phyloP scores from a whole-genome alignment of 805 yeast species.

The Candida alai region DNA sequence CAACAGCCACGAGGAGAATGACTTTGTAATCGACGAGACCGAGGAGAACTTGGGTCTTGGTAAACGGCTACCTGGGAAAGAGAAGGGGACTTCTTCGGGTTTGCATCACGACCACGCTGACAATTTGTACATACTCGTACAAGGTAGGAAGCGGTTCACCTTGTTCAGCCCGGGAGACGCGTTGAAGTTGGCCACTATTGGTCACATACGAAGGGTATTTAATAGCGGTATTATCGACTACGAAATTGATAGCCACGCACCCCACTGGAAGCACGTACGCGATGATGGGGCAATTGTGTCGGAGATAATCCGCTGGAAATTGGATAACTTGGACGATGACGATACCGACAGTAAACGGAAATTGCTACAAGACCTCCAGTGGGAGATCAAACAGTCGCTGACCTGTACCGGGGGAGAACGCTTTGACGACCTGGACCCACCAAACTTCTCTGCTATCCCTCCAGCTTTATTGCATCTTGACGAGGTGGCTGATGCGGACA shows the following conservation, averaged over 20 bases:
- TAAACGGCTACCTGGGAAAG: slow-evolving; percentile 48
- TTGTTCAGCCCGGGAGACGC: slow-evolving; percentile 64
- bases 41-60: slow-evolving; percentile 34
- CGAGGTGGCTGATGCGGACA: slow-evolving; percentile 35
- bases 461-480: slow-evolving; percentile 60
- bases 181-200: slow-evolving; percentile 56
- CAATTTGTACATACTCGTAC: slow-evolving; percentile 58
- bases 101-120: slow-evolving; percentile 81
- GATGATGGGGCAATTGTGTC: slow-evolving; percentile 59
- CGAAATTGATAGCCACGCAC: slow-evolving; percentile 48
- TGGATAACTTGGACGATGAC: slow-evolving; percentile 23
- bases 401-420: slow-evolving; percentile 7
- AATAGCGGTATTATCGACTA: slow-evolving; percentile 70
- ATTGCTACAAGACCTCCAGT: slow-evolving; percentile 10
- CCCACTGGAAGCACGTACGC: slow-evolving; percentile 58
- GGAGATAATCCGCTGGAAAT: slow-evolving; percentile 44
- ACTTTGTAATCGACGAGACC: slow-evolving; percentile 10
- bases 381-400: slow-evolving; percentile 8
- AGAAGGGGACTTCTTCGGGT: slow-evolving; percentile 59
- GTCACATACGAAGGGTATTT: slow-evolving; percentile 49
- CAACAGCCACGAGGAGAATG: slow-evolving; percentile 1
- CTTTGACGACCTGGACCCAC: slow-evolving; percentile 41
- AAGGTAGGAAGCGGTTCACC: slow-evolving; percentile 65
- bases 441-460: slow-evolving; percentile 64
- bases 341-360: slow-evolving; percentile 16